Conservation (phyloP, 495 filamentous ascomycete genomes). For the Monascus purpureus region DNA sequence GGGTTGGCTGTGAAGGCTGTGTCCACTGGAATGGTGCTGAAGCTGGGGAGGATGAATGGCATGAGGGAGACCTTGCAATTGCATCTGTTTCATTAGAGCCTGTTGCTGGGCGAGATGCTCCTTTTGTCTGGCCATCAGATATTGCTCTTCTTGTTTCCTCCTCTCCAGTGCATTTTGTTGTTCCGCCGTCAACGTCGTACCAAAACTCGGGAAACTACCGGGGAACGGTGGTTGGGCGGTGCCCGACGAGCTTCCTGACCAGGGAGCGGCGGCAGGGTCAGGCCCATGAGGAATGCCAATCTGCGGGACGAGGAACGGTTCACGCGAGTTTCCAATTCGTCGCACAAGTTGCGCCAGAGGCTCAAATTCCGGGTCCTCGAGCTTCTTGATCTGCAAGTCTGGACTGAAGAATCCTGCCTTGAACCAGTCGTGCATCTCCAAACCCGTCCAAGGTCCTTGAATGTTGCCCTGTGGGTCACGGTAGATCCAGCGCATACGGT, state of each 20-base stretch:
- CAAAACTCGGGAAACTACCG: slow-evolving; percentile 87
- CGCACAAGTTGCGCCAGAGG: slow-evolving; percentile 90
- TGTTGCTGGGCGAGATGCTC: slow-evolving; percentile 85
- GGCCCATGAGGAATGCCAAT: slow-evolving; percentile 85
- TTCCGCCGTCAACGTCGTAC: slow-evolving; percentile 91
- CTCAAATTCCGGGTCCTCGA: slow-evolving; percentile 88
- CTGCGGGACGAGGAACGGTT: slow-evolving; percentile 94
- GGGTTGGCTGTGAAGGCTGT: slow-evolving; percentile 91
- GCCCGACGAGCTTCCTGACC: slow-evolving; percentile 30
- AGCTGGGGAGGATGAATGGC: slow-evolving; percentile 41
- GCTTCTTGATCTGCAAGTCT: slow-evolving; percentile 84
- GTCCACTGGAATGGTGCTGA: slow-evolving; percentile 86
- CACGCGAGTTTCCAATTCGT: slow-evolving; percentile 90
- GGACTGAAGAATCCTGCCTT: slow-evolving; percentile 95
- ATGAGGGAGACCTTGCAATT: slow-evolving; percentile 43
- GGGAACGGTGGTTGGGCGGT: slow-evolving; percentile 89
- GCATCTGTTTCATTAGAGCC: slow-evolving; percentile 61
- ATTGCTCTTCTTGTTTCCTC: slow-evolving; percentile 95
- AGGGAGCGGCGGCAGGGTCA: slow-evolving; percentile 29
- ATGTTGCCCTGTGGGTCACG: slow-evolving; percentile 82
- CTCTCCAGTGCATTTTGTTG: slow-evolving; percentile 95
- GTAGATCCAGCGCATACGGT: slow-evolving; percentile 97
- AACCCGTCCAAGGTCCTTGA: slow-evolving; percentile 87
- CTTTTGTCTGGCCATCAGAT: slow-evolving; percentile 86
- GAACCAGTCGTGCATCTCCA: slow-evolving; percentile 99